Base-by-base conservation (phyloP, 2,329 filamentous ascomycete species). In the Trichoderma arundinaceum region DNA sequence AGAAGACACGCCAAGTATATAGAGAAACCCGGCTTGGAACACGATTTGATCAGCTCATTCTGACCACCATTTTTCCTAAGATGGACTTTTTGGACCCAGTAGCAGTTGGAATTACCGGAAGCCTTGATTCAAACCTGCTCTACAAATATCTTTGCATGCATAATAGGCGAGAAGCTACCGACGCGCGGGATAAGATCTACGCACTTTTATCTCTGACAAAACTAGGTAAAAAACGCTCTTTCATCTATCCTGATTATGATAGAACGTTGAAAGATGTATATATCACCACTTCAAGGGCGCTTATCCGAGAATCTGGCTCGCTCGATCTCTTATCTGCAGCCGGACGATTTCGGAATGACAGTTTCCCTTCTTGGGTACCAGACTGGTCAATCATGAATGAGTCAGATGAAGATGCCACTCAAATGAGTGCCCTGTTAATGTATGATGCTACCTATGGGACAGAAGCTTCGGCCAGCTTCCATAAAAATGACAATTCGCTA, bases 141-240 rank as follows among this genome's bases (percentile, higher is more conserved):
- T 57, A 57, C 12, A 57, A 15, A n/a, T 57, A 57, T 57, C 53
- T 57, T 6, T 57, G 38, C 19, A n/a, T 57, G 53, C 38, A 57
- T 33, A 32, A 57, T 32, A 57, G 7, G 8, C 53, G 53, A 44
- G 43, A 60, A 6, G 57, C 57, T 33, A 60, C 39, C 32, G 57
- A 60, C 33, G 13, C 43, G 12, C 41, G 57, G 22, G 57, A 60
- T n/a, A 60, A 60, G 12, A 28, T 60, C 8, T 60, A 49, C 33
- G 57, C 57, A 19, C 53, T 57, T 44, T 15, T 57, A 28, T 44
- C 53, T 17, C 53, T 57, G 12, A 57, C 39, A 32, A 57, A 57
- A 6, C 19, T 44, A 12, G 19, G 22, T 2, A 33, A 43, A 2
- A 57, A 1, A 2, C 53, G 2, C 12, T 44, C 38, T 13, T 57